Base-by-base conservation (phyloP, 2,329 filamentous ascomycete genomes). In the Pseudocercospora macadamiae region DNA sequence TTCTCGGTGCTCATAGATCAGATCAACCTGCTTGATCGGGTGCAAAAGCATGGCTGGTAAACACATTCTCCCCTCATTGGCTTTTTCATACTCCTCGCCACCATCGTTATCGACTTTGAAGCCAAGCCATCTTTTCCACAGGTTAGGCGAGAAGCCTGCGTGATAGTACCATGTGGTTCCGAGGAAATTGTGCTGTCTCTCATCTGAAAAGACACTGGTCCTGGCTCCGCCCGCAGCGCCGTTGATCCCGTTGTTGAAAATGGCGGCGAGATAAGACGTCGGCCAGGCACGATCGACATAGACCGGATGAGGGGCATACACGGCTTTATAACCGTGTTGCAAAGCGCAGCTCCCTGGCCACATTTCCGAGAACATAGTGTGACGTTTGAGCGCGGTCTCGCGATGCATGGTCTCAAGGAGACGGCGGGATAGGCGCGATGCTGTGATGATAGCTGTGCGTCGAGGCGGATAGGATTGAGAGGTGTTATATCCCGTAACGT, bases 341-440 rank as follows among this genome's bases (percentile, higher is more conserved):
- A 93, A 78, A 0, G 89, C 88, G 70, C 86, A 82, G 0, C 82
- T 84, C 0, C 87, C 82, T 1, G 89, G 89, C 75, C 88, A 91
- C 89, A 93, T 93, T 73, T 93, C 89, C 23, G 83, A 85, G 71
- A 90, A 92, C 87, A 88, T 91, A 73, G 80, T 86, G 73, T 87
- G 89, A 63, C 85, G 86, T 66, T 84, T 79, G 25, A 82, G 80
- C 73, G 87, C 86, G 3, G 86, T 88, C 68, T 91, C 89, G 64
- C 89, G 83, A 74, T 93, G 89, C 88, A 93, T 92, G 4, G 85
- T 85, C 45, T 82, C 75, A 4, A 92, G 76, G 1, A 92, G 79
- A 10, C 87, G 82, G 21, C 85, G 82, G 25, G 85, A 88, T 30
- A 91, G 77, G 8, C 89, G 86, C 1, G 83, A 85, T 0, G 88